Evolutionary conservation across 2,329 filamentous ascomycete species (phyloP).

Genomic region (Pyricularia grisea): DNA sequence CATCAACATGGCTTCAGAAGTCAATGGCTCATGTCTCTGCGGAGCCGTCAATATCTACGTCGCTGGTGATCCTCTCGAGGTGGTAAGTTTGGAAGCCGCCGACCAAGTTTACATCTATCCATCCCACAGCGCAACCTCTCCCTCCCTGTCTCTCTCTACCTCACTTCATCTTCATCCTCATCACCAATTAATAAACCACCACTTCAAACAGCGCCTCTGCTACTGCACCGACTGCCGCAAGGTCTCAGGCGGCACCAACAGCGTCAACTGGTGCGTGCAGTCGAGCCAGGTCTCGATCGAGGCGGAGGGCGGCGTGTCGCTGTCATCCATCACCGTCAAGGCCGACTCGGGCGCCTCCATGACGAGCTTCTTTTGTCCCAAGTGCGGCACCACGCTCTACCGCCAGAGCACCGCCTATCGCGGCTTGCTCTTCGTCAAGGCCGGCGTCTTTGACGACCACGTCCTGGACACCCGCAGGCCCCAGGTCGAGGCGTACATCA

Average conservation of each 20-base stretch:
- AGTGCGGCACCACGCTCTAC: constrained; percentile 1
- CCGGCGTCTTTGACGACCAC: not conserved
- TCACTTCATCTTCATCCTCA: not conserved
- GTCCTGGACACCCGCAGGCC: not conserved
- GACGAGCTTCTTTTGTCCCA: not conserved
- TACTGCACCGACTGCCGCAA: constrained; percentile 4
- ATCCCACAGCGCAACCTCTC: not conserved
- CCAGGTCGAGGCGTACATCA: not conserved
- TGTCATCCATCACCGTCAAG: not conserved
- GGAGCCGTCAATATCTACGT: not conserved
- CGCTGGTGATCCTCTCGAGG: not conserved
- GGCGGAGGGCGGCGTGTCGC: not conserved
- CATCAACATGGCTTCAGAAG: not conserved
- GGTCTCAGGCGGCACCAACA: not conserved
- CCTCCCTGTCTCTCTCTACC: too few species aligned
- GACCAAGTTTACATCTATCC: not conserved
- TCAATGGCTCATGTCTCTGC: not conserved
- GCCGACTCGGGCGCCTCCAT: not conserved
- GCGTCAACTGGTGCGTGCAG: constrained; percentile 2
- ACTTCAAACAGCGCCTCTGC: not conserved
- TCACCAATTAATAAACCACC: too few species aligned
- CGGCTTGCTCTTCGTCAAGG: constrained; percentile 1
- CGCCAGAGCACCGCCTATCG: not conserved
- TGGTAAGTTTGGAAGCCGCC: not conserved
- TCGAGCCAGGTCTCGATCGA: not conserved